phyloP scores from a whole-genome alignment of 2,329 filamentous ascomycete species.

The Exophiala spinifera region DNA sequence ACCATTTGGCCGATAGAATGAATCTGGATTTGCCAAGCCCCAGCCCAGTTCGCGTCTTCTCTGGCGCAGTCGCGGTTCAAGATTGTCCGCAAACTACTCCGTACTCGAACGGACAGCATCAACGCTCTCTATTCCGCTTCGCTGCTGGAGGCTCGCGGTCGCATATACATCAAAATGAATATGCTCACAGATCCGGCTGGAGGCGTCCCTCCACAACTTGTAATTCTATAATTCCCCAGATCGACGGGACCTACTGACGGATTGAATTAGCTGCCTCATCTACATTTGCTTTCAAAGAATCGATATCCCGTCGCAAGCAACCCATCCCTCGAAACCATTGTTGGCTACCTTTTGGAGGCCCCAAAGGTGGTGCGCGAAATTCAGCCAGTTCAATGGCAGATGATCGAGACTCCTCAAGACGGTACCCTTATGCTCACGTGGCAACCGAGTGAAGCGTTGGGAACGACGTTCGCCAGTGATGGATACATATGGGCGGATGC shows the following conservation, averaged over 20 bases:
- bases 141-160: not conserved
- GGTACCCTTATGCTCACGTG: slow-evolving; percentile 81
- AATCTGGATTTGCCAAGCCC: slow-evolving; percentile 3
- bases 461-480: slow-evolving; percentile 78
- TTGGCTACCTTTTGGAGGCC: slow-evolving; percentile 77
- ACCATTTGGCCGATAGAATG: not conserved
- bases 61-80: slow-evolving; percentile 10
- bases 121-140: not conserved
- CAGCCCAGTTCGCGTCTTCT: slow-evolving; percentile 9
- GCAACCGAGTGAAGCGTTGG: slow-evolving; percentile 73
- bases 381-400: slow-evolving; percentile 89
- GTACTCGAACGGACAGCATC: not conserved
- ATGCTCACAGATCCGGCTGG: slow-evolving; percentile 46
- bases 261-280: slow-evolving; percentile 68
- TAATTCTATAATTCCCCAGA: slow-evolving; percentile 29
- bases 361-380: slow-evolving; percentile 81
- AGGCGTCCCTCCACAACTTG: slow-evolving; percentile 46
- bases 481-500: slow-evolving; percentile 86
- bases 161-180: slow-evolving; percentile 12
- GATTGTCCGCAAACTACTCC: not conserved
- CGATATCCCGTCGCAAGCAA: slow-evolving; percentile 72
- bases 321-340: slow-evolving; percentile 71
- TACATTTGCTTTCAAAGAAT: slow-evolving; percentile 83
- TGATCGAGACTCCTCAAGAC: slow-evolving; percentile 76
- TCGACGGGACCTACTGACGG: slow-evolving; percentile 4